Conservation (phyloP, 495 filamentous ascomycete species). For the Neurospora intermedia region DNA sequence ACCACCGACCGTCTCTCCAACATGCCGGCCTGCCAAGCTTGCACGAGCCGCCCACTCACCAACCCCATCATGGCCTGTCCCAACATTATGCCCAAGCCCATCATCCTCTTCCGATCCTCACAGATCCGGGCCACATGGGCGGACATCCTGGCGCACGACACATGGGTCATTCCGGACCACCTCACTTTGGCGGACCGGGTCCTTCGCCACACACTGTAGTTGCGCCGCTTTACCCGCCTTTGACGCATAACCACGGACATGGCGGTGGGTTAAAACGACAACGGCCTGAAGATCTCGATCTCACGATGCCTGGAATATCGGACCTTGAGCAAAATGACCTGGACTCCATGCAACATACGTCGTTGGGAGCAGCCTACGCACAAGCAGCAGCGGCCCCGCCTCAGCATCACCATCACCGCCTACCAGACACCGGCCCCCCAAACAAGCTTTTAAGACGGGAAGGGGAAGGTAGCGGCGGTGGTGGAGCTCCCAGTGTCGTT, state of each 20-base stretch:
- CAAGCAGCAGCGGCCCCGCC: conserved; percentile 28
- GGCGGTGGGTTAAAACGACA: conserved; percentile 34
- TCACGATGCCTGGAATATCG: conserved; percentile 39
- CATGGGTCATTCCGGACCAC: conserved; percentile 35
- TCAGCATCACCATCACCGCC: conserved; percentile 63
- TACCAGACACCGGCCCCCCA: conserved; percentile 53
- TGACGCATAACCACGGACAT: conserved; percentile 31
- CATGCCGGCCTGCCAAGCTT: conserved; percentile 33
- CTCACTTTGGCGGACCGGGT: conserved; percentile 30
- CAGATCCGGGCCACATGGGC: conserved; percentile 34
- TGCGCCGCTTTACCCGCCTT: conserved; percentile 34
- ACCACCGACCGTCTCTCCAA: conserved; percentile 37
- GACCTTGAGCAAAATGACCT: conserved; percentile 37
- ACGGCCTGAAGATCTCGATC: conserved; percentile 38
- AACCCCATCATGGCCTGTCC: conserved; percentile 37
- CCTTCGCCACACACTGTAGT: conserved; percentile 34
- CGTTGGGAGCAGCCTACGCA: conserved; percentile 33
- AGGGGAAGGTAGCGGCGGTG: conserved; percentile 32
- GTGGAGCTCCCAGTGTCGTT: conserved; percentile 58
- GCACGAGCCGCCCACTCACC: conserved; percentile 32
- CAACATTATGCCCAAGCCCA: conserved; percentile 40
- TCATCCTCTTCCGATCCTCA: conserved; percentile 39
- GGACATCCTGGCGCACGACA: conserved; percentile 34
- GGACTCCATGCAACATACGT: conserved; percentile 38
- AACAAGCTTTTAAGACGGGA: conserved; percentile 45